Evolutionary conservation across 202 grass and related monocot species (phyloP), one percentile per base, ranked within the genome.

Genomic region (Saccharum hybrid): DNA sequence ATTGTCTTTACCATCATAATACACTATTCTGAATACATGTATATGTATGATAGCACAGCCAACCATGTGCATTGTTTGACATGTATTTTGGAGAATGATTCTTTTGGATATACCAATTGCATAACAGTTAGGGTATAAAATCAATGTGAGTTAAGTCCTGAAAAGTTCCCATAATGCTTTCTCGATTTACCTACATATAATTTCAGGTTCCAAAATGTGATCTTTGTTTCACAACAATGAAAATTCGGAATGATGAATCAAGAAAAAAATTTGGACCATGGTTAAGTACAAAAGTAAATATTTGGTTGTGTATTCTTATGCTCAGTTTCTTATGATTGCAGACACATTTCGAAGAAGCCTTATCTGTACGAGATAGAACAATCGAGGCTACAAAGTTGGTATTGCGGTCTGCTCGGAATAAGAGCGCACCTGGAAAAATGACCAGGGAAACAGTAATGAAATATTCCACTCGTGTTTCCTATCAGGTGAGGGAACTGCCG

Each of bases 311-410:
- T 88, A 65, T 51, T 72, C 75, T 89, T 84, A 81, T 88, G 21
- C 14, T 46, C 19, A 3, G 69, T 79, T 81, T 76, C 28, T 83
- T 64, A 46, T 88, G 68, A 63, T 73, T 82, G 82, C 83, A 97
- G 94, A 86, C 84, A 85, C 92, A 97, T 91, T 97, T 97, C 71
- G 94, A 97, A 75, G 94, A 97, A 86, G 94, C 92, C 33, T 90
- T 94, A 74, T 92, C 91, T 37, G 83, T 88, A 77, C 70, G 94
- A 77, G 90, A 94, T 81, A 97, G 72, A 84, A 82, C 86, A 82
- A 83, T 60, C 38, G 94, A 91, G 81, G 81, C 86, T 72, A 91
- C 90, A 80, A 94, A 89, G 77, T 54, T 97, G 72, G 92, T 97
- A 63, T 76, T 90, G 45, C 90, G 91, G 80, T 66, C 86, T 71